Base-by-base conservation (phyloP, 2,329 filamentous ascomycete genomes). In the Akanthomyces lecanii region DNA sequence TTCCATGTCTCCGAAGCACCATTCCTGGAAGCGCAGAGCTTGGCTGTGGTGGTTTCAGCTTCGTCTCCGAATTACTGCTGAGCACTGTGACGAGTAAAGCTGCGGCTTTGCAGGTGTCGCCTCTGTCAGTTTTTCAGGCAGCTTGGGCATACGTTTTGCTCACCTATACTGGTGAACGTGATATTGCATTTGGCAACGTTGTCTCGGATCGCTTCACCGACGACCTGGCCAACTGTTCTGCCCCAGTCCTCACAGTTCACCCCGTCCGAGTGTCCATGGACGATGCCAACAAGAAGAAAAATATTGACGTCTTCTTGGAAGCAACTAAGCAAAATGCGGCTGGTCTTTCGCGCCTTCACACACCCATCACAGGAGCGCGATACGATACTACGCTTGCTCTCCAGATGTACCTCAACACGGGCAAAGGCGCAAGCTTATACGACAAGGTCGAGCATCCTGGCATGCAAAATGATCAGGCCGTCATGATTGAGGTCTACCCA, bases 161-260 rank as follows among this genome's bases (percentile, higher is more conserved):
- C 38, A 55, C 38, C 5, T 55, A 55, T 30, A 55, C 52, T 16
- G 52, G 52, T n/a, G 52, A 55, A 44, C 52, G 52, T 28, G 52
- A 55, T 44, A 28, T 55, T 28, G 52, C 52, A 42, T 55, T 55
- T 55, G 52, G 52, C 12, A 55, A 55, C 23, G 52, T 55, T 42
- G 52, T 55, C 30, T 55, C 52, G 52, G 52, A 55, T 44, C 33
- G 52, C 21, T 55, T 55, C 52, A 55, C 52, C 38, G 52, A 55
- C 23, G 52, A 55, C 11, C 52, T 55, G 36, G 52, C 52, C 38
- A 55, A 55, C 23, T 55, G 52, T 44, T 55, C 52, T 55, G 52
- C 52, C 36, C 36, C 52, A 25, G 33, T 55, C 6, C 38, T 55
- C 28, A 55, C 52, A 8, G 52, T 44, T 16, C 52, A 55, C 42